Percentiles rank a stretch among this genome's conserved stretches.
Conservation (phyloP, 2,329 filamentous ascomycete species). For the Pestalotiopsis sp. region DNA sequence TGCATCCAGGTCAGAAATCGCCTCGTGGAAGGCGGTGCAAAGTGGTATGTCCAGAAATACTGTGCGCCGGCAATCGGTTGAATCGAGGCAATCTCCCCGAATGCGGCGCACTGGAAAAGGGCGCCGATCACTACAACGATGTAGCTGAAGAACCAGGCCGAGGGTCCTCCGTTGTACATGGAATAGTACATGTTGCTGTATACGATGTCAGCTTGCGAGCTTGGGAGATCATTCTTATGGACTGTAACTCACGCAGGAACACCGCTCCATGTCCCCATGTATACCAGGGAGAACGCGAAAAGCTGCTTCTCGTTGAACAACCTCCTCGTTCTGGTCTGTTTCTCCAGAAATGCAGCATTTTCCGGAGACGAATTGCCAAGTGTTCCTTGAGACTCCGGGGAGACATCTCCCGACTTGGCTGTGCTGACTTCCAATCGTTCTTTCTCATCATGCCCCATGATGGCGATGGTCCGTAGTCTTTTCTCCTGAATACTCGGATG, state of each 20-base stretch:
- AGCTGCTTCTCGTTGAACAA: slow-evolving; percentile 13
- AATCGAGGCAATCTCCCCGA: slow-evolving; percentile 13
- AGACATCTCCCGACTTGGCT: neutral
- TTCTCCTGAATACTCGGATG: no score
- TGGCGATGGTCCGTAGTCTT: no score
- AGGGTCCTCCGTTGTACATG: slow-evolving; percentile 14
- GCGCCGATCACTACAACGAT: slow-evolving; percentile 12
- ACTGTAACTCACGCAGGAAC: slow-evolving; percentile 5
- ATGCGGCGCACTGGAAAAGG: slow-evolving; percentile 6
- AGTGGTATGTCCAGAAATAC: slow-evolving; percentile 16
- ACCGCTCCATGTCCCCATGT: slow-evolving; percentile 14
- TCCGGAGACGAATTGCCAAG: neutral
- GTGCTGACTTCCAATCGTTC: neutral
- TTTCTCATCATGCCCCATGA: neutral
- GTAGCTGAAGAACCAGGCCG: slow-evolving; percentile 13
- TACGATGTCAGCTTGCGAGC: neutral
- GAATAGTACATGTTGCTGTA: slow-evolving; percentile 15
- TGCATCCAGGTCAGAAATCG: slow-evolving; percentile 16
- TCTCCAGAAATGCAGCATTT: neutral
- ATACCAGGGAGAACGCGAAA: slow-evolving; percentile 15
- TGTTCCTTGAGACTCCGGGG: neutral
- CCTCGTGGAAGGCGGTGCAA: slow-evolving; percentile 8
- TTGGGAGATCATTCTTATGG: neutral
- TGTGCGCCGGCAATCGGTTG: slow-evolving; percentile 15
- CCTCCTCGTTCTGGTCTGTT: slow-evolving; percentile 12